Conservation (phyloP, 2,329 filamentous ascomycete species). For the Volutella citrinella region DNA sequence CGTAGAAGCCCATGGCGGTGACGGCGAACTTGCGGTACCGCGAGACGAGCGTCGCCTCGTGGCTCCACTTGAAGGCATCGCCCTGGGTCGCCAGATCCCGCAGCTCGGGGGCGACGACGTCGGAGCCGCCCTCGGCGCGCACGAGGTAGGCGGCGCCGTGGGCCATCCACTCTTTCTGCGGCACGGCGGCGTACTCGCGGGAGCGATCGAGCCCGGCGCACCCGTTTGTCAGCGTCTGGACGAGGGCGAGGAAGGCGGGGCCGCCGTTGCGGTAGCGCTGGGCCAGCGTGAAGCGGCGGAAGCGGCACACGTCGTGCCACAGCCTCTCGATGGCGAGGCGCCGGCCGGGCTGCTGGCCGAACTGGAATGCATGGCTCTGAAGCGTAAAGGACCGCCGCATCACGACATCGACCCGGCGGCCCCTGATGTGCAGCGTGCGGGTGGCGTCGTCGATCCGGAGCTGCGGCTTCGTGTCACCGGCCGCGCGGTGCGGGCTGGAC, state of each 20-base stretch:
- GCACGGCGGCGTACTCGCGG: constrained; percentile 21
- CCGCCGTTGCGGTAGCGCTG: constrained; percentile 24
- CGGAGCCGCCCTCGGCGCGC: constrained; percentile 12
- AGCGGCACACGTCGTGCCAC: constrained; percentile 27
- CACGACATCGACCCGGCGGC: constrained; percentile 26
- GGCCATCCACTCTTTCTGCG: constrained; percentile 26
- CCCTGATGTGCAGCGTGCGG: constrained; percentile 24
- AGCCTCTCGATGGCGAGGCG: constrained; percentile 27
- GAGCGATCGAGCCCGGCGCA: constrained; percentile 27
- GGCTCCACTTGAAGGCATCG: constrained; percentile 33
- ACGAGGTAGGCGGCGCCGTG: constrained; percentile 31
- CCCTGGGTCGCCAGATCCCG: constrained; percentile 23
- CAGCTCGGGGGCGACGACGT: constrained; percentile 19
- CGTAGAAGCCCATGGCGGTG: constrained; percentile 29
- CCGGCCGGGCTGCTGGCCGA: constrained; percentile 10
- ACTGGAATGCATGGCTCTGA: constrained; percentile 29
- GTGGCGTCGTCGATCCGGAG: constrained; percentile 24
- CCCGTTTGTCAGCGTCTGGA: constrained; percentile 34
- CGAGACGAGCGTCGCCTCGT: constrained; percentile 33
- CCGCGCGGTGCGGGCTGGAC: constrained; percentile 28
- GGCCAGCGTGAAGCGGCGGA: constrained; percentile 21
- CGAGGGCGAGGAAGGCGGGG: constrained; percentile 30
- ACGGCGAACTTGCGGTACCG: constrained; percentile 31
- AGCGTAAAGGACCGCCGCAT: constrained; percentile 26
- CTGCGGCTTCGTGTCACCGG: constrained; percentile 22